Percentiles rank a stretch among this genome's conserved stretches.
phyloP scores from a whole-genome alignment of 108 stramenopile species.

The Nannochloropsis oceanica region DNA sequence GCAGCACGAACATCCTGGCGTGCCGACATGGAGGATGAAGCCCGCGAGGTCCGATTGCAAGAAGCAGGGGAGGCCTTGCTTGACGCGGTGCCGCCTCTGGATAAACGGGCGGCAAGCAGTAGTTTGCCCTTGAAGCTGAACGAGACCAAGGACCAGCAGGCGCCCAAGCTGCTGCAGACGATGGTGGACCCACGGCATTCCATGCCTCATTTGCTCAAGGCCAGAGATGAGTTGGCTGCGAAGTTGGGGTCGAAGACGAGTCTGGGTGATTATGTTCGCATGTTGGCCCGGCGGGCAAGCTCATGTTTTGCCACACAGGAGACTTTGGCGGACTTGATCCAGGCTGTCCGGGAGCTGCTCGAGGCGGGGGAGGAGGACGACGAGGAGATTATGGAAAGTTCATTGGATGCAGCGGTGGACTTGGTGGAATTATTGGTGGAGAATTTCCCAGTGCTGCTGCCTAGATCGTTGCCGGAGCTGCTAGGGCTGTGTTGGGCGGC shows the following conservation, averaged over 20 bases:
- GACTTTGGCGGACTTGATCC: not conserved
- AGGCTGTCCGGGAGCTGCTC: not conserved
- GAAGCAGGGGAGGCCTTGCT: not conserved
- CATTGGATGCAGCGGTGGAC: not conserved
- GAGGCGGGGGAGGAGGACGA: not conserved
- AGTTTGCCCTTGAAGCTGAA: not conserved
- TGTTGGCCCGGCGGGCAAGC: not conserved
- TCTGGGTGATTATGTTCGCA: constrained; percentile 6
- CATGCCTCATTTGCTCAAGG: not conserved
- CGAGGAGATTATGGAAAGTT: not conserved
- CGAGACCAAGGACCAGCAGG: not conserved
- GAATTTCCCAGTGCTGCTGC: not conserved
- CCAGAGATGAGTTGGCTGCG: constrained; percentile 1
- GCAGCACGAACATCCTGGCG: not conserved
- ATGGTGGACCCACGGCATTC: not conserved
- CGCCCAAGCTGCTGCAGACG: not conserved
- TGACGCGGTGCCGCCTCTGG: not conserved
- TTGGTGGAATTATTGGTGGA: not conserved
- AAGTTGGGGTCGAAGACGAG: constrained; percentile 4
- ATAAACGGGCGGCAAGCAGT: not conserved
- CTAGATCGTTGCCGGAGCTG: constrained; percentile 1
- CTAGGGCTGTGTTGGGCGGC: not conserved
- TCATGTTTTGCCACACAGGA: not conserved
- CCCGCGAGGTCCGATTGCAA: not conserved
- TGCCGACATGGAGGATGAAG: not conserved